phyloP scores from a whole-genome alignment of 2,329 filamentous ascomycete genomes.

The Colletotrichum graminicola region DNA sequence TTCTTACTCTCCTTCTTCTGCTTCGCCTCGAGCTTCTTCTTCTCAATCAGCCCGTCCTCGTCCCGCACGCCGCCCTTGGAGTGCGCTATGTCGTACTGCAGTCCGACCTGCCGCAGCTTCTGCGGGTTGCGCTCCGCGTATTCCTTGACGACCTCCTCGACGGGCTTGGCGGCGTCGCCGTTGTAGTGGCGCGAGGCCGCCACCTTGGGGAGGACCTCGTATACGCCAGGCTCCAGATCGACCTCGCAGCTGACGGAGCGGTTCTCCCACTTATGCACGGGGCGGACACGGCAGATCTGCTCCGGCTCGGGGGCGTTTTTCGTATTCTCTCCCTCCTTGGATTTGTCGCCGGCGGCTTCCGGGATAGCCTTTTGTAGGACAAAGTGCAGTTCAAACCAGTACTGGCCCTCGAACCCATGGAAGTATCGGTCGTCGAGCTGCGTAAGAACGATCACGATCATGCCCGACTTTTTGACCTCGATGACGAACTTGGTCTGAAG shows the following conservation, averaged over 20 bases:
- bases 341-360: conserved; percentile 17
- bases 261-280: conserved; percentile 58
- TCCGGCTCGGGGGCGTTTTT: conserved; percentile 44
- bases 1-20: conserved; percentile 47
- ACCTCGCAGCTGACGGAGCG: conserved; percentile 79
- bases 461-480: conserved; percentile 55
- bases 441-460: conserved; percentile 58
- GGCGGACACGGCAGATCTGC: conserved; percentile 51
- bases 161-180: conserved; percentile 53
- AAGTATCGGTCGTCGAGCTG: conserved; percentile 63
- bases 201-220: conserved; percentile 77
- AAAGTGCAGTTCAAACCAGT: conserved; percentile 58
- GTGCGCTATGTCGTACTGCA: conserved; percentile 72
- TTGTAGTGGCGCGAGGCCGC: conserved; percentile 63
- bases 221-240: conserved; percentile 75
- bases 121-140: conserved; percentile 63
- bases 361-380: conserved; percentile 52
- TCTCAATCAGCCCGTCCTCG: conserved; percentile 56
- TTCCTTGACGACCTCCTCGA: conserved; percentile 70
- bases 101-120: conserved; percentile 72
- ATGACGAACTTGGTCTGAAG: conserved; percentile 59
- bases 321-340: background rate
- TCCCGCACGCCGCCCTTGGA: conserved; percentile 67
- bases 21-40: conserved; percentile 46
- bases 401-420: conserved; percentile 58